Evolutionary conservation across 352 stramenopile genomes (phyloP).

Genomic region (Phytophthora agathidicida): DNA sequence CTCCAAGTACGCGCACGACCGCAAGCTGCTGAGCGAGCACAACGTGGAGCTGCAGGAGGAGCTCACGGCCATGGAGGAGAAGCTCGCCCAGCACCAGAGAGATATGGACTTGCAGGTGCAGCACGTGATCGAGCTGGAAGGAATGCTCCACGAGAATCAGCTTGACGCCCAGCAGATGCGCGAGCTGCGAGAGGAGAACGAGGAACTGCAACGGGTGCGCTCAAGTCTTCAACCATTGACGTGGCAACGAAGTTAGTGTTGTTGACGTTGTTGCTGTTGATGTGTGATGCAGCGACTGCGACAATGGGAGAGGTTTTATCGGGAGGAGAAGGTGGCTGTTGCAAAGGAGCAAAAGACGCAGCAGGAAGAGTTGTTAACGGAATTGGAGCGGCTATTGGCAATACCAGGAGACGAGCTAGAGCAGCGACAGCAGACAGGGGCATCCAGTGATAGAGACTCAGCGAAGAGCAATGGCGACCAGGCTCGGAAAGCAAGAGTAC

Average conservation of each 20-base stretch:
- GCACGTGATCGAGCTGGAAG: slow-evolving; percentile 72
- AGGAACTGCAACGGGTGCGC: slow-evolving; percentile 51
- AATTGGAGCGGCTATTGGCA: slow-evolving; percentile 51
- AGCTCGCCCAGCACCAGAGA: slow-evolving; percentile 44
- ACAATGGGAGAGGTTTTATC: slow-evolving; percentile 67
- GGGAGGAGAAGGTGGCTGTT: slow-evolving; percentile 44
- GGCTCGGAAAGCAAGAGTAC: slow-evolving; percentile 12
- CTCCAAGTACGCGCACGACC: slow-evolving; percentile 80
- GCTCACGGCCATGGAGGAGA: slow-evolving; percentile 56
- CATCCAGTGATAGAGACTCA: slow-evolving; percentile 4
- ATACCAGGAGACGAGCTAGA: slow-evolving; percentile 40
- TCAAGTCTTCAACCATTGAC: background rate
- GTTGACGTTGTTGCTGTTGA: slow-evolving; percentile 6
- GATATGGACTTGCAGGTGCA: slow-evolving; percentile 67
- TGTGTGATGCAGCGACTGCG: slow-evolving; percentile 44
- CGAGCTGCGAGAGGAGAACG: slow-evolving; percentile 45
- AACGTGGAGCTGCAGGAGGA: slow-evolving; percentile 80
- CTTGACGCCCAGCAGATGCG: slow-evolving; percentile 43
- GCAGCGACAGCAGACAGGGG: slow-evolving; percentile 8
- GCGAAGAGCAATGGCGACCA: slow-evolving; percentile 14
- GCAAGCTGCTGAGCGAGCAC: slow-evolving; percentile 80
- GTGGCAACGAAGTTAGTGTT: background rate
- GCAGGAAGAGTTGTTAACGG: slow-evolving; percentile 60
- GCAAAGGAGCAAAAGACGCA: slow-evolving; percentile 41
- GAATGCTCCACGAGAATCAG: slow-evolving; percentile 48